Evolutionary conservation across 1,284 basidiomycete genomes (phyloP).

Genomic region (Apiotrichum laibachii): DNA sequence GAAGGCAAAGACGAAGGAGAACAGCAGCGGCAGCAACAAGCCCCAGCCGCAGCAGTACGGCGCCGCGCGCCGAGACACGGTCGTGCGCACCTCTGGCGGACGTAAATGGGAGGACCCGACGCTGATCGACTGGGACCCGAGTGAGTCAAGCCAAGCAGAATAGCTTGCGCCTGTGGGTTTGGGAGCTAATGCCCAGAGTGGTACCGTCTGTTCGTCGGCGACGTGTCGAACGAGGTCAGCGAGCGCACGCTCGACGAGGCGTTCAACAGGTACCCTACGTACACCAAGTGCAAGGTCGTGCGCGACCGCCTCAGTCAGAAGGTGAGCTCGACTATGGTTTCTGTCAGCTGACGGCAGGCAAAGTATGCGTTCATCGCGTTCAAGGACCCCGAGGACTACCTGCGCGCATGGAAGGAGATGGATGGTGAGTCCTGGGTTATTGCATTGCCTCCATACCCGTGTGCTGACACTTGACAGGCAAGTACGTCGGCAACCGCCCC

Average conservation of each 20-base stretch:
- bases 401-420: conserved; percentile 99
- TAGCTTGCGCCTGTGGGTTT: no score
- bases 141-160: conserved; percentile 57
- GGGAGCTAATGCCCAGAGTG: conserved; percentile 61
- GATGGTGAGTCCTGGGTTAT: conserved; percentile 65
- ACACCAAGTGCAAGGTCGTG: conserved; percentile 91
- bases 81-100: conserved; percentile 88
- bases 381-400: conserved; percentile 96
- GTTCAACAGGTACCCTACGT: conserved; percentile 87
- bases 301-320: conserved; percentile 86
- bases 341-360: conserved; percentile 58
- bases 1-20: conserved; percentile 12
- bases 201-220: conserved; percentile 97
- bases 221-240: conserved; percentile 96
- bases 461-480: conserved; percentile 60
- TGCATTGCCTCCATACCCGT: background rate
- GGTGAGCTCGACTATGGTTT: conserved; percentile 52
- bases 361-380: conserved; percentile 98
- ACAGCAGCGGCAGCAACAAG: background rate
- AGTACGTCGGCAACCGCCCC: conserved; percentile 94
- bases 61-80: conserved; percentile 65
- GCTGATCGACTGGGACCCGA: conserved; percentile 93
- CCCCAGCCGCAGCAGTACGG: conserved; percentile 4
- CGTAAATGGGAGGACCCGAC: conserved; percentile 98
- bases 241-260: conserved; percentile 90